Conservation (phyloP, 2,329 filamentous ascomycete species). For the Fusarium musae region DNA sequence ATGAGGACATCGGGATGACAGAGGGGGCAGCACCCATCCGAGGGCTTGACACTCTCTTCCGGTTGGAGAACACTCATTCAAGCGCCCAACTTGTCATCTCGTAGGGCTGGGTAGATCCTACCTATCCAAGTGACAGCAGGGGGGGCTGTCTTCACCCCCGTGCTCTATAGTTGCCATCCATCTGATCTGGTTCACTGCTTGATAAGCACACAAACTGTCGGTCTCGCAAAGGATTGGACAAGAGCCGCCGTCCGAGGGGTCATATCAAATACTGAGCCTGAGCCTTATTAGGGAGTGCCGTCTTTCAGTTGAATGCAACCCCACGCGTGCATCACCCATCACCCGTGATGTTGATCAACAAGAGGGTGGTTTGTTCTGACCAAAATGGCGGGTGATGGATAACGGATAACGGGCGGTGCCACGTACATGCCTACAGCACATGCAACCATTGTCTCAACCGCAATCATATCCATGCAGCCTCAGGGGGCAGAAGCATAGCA, state of each 20-base stretch:
- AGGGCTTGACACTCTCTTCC: not conserved
- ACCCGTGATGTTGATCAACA: conserved; percentile 34
- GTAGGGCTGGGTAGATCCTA: conserved; percentile 28
- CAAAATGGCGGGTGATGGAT: conserved; percentile 25
- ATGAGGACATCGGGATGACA: not conserved
- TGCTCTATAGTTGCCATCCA: not conserved
- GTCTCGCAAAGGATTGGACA: conserved; percentile 22
- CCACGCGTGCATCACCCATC: not conserved
- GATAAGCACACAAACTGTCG: conserved; percentile 32
- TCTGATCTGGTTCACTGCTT: not conserved
- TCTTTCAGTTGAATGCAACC: conserved; percentile 22
- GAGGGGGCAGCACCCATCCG: not conserved
- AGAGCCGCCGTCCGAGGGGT: not conserved
- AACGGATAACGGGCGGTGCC: conserved; percentile 37
- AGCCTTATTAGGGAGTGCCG: not conserved
- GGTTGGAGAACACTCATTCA: conserved; percentile 22
- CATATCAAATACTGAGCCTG: conserved; percentile 3
- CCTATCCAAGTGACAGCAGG: not conserved
- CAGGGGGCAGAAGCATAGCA: conserved; percentile 29
- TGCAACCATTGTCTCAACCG: conserved; percentile 4
- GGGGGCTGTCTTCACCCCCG: not conserved
- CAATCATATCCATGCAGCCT: conserved; percentile 14
- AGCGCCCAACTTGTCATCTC: conserved; percentile 17
- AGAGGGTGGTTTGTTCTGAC: not conserved
- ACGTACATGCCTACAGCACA: conserved; percentile 24